Evolutionary conservation across 495 filamentous ascomycete genomes (phyloP).

Genomic region (Podospora anserina): DNA sequence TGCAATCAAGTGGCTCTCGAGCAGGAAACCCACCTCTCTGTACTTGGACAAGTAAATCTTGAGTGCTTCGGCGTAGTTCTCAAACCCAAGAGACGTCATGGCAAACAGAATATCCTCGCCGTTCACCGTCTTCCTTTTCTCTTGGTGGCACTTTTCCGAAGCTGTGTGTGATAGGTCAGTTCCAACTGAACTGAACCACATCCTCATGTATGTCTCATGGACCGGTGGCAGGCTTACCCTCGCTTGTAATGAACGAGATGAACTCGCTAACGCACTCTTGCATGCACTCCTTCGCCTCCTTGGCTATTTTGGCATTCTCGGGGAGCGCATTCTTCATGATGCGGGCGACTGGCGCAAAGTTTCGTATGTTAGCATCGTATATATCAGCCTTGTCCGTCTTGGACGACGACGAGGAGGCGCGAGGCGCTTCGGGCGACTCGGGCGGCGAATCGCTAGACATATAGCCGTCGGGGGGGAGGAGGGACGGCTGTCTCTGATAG

Average conservation of each 20-base stretch:
- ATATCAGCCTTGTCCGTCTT: constrained; percentile 48
- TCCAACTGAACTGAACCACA: constrained; percentile 9
- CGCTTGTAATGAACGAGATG: constrained; percentile 99
- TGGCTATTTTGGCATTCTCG: constrained; percentile 98
- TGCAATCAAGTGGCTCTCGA: neutral
- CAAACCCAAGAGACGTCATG: constrained; percentile 98
- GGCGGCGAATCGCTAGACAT: constrained; percentile 56
- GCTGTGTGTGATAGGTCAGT: constrained; percentile 55
- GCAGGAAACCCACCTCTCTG: constrained; percentile 74
- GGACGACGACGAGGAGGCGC: constrained; percentile 28
- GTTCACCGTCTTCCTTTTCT: constrained; percentile 98
- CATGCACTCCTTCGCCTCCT: constrained; percentile 99
- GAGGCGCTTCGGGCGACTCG: constrained; percentile 44
- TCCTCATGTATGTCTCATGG: constrained; percentile 26
- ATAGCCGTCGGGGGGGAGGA: constrained; percentile 35
- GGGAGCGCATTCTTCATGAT: constrained; percentile 98
- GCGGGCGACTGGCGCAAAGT: constrained; percentile 89
- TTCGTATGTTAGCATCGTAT: constrained; percentile 83
- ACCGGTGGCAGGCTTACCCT: constrained; percentile 59
- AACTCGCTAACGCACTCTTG: constrained; percentile 99
- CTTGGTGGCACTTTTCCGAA: constrained; percentile 98
- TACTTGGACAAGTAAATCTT: constrained; percentile 99
- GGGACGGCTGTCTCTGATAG: constrained; percentile 40
- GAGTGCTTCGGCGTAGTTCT: constrained; percentile 96
- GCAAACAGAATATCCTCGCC: constrained; percentile 98